phyloP scores from a whole-genome alignment of 495 filamentous ascomycete species.

The Cetradonia linearis region DNA sequence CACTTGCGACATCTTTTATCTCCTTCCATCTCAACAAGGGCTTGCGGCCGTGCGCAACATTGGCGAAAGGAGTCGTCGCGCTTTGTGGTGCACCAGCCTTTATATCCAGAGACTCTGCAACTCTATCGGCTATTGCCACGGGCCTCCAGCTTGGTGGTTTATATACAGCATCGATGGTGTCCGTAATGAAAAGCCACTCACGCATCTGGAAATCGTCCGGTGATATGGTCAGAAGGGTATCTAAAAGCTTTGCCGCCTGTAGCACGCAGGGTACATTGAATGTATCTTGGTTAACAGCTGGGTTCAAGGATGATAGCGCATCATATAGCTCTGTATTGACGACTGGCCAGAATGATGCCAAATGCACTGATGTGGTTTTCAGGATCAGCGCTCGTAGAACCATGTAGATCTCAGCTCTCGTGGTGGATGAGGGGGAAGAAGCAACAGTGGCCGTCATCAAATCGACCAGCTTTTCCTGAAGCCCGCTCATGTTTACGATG shows the following conservation, averaged over 20 bases:
- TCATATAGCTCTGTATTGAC: constrained; percentile 79
- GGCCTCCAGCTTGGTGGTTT: constrained; percentile 61
- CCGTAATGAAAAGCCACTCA: constrained; percentile 94
- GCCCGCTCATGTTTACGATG: constrained; percentile 55
- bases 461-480: constrained; percentile 80
- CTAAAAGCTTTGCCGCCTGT: constrained; percentile 87
- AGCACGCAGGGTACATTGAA: constrained; percentile 67
- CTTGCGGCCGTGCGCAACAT: constrained; percentile 23
- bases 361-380: constrained; percentile 61
- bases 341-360: constrained; percentile 79
- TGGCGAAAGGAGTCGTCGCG: constrained; percentile 16
- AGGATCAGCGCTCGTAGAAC: constrained; percentile 72
- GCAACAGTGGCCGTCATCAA: constrained; percentile 75
- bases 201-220: constrained; percentile 94
- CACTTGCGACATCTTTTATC: constrained; percentile 45
- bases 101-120: constrained; percentile 66
- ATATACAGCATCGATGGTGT: constrained; percentile 95
- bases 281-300: constrained; percentile 59
- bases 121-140: constrained; percentile 71
- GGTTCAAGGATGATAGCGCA: constrained; percentile 66
- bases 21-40: constrained; percentile 35
- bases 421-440: constrained; percentile 84
- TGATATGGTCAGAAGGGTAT: constrained; percentile 67
- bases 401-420: constrained; percentile 81
- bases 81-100: constrained; percentile 34